phyloP scores from a whole-genome alignment of 805 yeast genomes.

The Kluyveromyces nonfermentans region DNA sequence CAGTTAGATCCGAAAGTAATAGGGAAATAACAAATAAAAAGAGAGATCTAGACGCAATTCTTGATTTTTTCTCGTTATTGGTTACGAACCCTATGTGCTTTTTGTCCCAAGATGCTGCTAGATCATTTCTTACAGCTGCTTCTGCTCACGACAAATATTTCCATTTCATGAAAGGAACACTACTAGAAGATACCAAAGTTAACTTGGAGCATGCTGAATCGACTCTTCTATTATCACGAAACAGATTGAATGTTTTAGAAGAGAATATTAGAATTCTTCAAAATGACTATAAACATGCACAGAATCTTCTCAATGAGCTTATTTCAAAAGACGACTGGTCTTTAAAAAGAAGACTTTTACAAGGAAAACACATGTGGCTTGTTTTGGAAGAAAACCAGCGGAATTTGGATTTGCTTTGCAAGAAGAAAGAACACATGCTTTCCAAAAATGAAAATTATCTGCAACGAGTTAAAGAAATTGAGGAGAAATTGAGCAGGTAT shows the following conservation, averaged over 20 bases:
- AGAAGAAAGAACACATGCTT: constrained; percentile 11
- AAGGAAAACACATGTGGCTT: constrained; percentile 44
- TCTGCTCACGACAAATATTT: constrained; percentile 63
- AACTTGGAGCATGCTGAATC: constrained; percentile 38
- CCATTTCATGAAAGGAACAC: constrained; percentile 73
- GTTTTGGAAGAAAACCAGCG: constrained; percentile 24
- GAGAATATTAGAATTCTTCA: constrained; percentile 33
- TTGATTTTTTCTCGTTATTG: constrained; percentile 63
- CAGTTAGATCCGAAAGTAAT: constrained; percentile 43
- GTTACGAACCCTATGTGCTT: constrained; percentile 89
- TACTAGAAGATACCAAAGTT: constrained; percentile 53
- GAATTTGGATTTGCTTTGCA: constrained; percentile 12
- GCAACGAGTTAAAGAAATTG: constrained; percentile 13
- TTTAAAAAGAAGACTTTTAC: constrained; percentile 31
- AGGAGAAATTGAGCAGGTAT: constrained; percentile 23
- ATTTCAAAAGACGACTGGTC: constrained; percentile 34
- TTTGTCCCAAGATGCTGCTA: constrained; percentile 87
- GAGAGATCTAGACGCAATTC: constrained; percentile 54
- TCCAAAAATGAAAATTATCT: constrained; percentile 13
- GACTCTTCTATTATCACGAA: constrained; percentile 31
- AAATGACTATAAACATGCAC: constrained; percentile 35
- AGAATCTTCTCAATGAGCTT: constrained; percentile 32
- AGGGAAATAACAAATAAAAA: constrained; percentile 51
- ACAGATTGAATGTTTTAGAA: constrained; percentile 32
- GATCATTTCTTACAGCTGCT: constrained; percentile 75